Base-by-base conservation (phyloP, 2,329 filamentous ascomycete genomes). In the Hirsutella minnesotensis region DNA sequence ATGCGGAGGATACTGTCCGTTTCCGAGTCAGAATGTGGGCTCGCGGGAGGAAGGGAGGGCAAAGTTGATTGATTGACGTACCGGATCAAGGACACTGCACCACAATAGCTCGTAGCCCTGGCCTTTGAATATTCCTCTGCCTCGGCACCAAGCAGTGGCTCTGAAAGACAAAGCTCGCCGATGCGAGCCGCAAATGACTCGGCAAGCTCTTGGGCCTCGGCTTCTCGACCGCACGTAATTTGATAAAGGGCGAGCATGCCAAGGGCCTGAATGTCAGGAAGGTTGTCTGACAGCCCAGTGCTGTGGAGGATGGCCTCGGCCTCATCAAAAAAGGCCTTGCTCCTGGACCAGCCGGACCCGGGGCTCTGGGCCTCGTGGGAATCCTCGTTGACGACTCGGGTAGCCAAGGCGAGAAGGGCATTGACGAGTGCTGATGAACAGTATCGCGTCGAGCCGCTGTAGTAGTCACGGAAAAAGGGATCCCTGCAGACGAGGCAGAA, bases 361-460 rank as follows among this genome's bases (percentile, higher is more conserved):
- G 38, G n/a, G 16, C 33, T 35, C n/a, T 35, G 15, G 5, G 39
- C 16, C 4, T 42, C 44, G 16, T 42, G 34, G 9, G 20, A 15
- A 7, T 19, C 16, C 31, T 44, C 42, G 31, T 43, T 33, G 12
- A 45, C 37, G 5, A 45, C 38, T 5, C 37, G 33, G 5, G 24
- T 47, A 1, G 45, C 20, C 9, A 49, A 33, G 30, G 43, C 43
- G 13, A 49, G 27, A 9, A 47, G 39, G 1, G 45, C 39, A 16
- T 49, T 42, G n/a, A 47, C 45, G 3, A 49, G 47, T 4, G 47
- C 41, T 3, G 43, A 30, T 2, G 47, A 49, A 38, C 47, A 47
- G 30, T 44, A 49, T 4, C 40, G 42, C 2, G 9, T 27, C 15
- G 31, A 30, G n/a, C 45, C 47, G 8, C 16, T 19, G 9, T 43